These are phyloP conservation scores for Dichotomocladium elegans DNA, from an alignment of 371 early-diverging fungal genomes.

Conservation along the genomic window DNA sequence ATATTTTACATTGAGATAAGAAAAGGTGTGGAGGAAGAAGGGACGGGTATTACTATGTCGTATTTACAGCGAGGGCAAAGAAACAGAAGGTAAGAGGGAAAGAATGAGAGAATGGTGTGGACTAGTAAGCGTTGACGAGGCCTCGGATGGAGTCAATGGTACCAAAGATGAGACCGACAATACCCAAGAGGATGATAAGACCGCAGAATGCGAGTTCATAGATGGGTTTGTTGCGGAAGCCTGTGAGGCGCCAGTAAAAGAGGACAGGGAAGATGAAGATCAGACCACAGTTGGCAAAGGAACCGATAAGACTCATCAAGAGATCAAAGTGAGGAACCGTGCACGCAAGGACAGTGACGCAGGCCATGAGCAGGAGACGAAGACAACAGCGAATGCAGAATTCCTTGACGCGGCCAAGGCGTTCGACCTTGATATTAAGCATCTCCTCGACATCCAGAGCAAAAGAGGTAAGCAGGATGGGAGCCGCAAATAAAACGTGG, in stretches of 20 bases:
- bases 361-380: slow-evolving; percentile 43
- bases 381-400: slow-evolving; percentile 52
- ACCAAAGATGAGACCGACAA: slow-evolving; percentile 73
- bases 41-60: too few relatives aligned
- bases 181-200: slow-evolving; percentile 59
- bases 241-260: slow-evolving; percentile 74
- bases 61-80: not conserved
- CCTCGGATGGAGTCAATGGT: slow-evolving; percentile 64
- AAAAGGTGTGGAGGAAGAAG: not conserved
- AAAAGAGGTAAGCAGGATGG: slow-evolving; percentile 78
- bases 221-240: slow-evolving; percentile 50
- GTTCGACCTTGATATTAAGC: slow-evolving; percentile 51
- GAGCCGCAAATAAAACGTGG: slow-evolving; percentile 82
- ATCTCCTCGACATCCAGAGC: slow-evolving; percentile 70
- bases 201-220: slow-evolving; percentile 56
- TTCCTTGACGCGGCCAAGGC: slow-evolving; percentile 48
- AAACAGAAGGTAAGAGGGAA: not conserved
- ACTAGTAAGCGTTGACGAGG: slow-evolving; percentile 48
- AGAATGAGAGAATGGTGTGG: slow-evolving; percentile 2
- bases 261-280: slow-evolving; percentile 83
- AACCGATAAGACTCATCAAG: slow-evolving; percentile 81
- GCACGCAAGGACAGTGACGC: slow-evolving; percentile 56
- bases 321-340: slow-evolving; percentile 75
- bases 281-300: slow-evolving; percentile 71
- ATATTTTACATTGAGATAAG: not conserved